Evolutionary conservation across 257 asterid species (phyloP), one percentile per base, ranked within the genome.

Genomic region (Fraxinus excelsior): DNA sequence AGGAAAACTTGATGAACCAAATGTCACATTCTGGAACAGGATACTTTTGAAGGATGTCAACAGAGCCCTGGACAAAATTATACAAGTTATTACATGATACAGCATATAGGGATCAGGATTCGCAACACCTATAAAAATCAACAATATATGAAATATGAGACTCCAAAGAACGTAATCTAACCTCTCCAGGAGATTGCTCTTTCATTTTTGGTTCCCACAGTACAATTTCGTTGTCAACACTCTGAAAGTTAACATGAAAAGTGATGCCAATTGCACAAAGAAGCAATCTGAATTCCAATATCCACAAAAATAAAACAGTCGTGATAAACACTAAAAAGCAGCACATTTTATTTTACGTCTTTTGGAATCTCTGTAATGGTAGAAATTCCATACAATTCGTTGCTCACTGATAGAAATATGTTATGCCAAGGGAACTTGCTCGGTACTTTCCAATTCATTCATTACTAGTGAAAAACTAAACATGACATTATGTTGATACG

Each of bases 21-120:
- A 95, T 95, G 83, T 95, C 99, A 77, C 97, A 92, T 67, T 95
- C 99, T 0, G 99, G 99, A 80, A 93, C 98, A 12, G 99, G 98
- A 81, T 93, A 96, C 81, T 90, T 96, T 81, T 96, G 98, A 77
- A 96, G 99, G 84, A 96, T 76, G 84, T 96, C 99, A 78, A 86
- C 90, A 40, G 97, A 88, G 70, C 99, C 99, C 99, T 95, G 87
- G 79, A 86, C 46, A 26, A 73, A 80, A 84, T 71, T 35, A 37
- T 67, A 83, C 79, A 53, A 75, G 69, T 66, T 5, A 66, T 78
- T n/a, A 81, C 73, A 66, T 29, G 42, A 64, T 64, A 12, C 2
- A 19, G n/a, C 68, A 64, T 34, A 29, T 70, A 46, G 28, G 28
- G 35, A 51, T 25, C 64, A 67, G 40, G 42, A 71, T 3, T 51